Conservation (phyloP, 2,329 filamentous ascomycete genomes). For the Cercospora sp. region DNA sequence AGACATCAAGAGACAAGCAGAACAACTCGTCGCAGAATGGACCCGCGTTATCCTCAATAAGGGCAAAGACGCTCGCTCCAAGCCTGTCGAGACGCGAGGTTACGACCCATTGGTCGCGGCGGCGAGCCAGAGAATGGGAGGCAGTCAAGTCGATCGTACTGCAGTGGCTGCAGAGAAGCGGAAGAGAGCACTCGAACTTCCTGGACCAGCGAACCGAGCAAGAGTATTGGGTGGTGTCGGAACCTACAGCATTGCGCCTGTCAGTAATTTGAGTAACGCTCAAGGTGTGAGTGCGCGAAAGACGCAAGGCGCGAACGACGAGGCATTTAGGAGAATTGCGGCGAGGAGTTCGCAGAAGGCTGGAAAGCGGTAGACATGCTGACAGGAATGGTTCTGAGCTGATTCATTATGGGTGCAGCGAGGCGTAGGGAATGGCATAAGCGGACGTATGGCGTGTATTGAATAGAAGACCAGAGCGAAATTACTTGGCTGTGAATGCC, state of each 20-base stretch:
- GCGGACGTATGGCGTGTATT: neutral
- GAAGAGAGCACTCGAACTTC: slow-evolving; percentile 54
- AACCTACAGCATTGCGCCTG: slow-evolving; percentile 64
- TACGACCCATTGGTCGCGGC: slow-evolving; percentile 56
- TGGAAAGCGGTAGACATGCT: slow-evolving; percentile 15
- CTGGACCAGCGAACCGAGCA: slow-evolving; percentile 58
- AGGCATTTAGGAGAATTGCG: slow-evolving; percentile 39
- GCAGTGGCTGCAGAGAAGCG: slow-evolving; percentile 52
- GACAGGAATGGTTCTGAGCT: neutral
- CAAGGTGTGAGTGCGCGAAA: slow-evolving; percentile 31
- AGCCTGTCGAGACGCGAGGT: slow-evolving; percentile 61
- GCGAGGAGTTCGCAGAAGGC: slow-evolving; percentile 26
- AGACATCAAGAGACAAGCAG: slow-evolving; percentile 88
- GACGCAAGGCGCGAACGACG: slow-evolving; percentile 33
- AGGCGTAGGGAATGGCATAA: neutral
- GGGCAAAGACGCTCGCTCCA: slow-evolving; percentile 91
- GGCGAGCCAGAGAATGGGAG: slow-evolving; percentile 32
- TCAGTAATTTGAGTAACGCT: slow-evolving; percentile 49
- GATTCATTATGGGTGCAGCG: neutral
- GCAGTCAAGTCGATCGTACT: slow-evolving; percentile 40
- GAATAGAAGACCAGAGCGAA: neutral
- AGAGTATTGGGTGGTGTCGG: slow-evolving; percentile 59
- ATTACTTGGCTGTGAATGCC: neutral
- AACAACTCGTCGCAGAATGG: slow-evolving; percentile 92
- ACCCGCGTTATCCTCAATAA: slow-evolving; percentile 83